Evolutionary conservation across 495 filamentous ascomycete species (phyloP).

Genomic region (Pyronema domesticum): DNA sequence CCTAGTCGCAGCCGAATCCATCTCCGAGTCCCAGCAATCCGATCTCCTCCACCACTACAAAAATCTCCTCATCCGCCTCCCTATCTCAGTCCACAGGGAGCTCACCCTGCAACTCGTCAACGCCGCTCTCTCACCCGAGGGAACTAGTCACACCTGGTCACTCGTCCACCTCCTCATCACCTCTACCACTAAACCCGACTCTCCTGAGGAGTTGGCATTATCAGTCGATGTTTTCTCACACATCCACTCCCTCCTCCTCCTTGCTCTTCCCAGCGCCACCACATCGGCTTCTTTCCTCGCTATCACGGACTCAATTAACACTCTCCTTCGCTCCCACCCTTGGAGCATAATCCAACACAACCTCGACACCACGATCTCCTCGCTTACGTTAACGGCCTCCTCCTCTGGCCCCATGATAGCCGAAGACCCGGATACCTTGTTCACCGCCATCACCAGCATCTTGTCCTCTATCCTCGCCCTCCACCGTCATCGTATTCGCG

Average conservation of each 20-base stretch:
- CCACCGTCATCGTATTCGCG: constrained; percentile 18
- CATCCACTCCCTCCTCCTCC: background rate
- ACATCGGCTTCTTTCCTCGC: constrained; percentile 13
- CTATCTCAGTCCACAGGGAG: background rate
- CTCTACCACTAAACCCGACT: constrained; percentile 10
- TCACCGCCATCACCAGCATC: constrained; percentile 9
- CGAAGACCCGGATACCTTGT: constrained; percentile 9
- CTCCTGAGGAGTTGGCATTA: background rate
- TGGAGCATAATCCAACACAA: constrained; percentile 21
- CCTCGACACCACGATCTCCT: constrained; percentile 19
- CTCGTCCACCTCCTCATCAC: constrained; percentile 10
- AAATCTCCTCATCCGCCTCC: background rate
- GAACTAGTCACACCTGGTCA: constrained; percentile 3
- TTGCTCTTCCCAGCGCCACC: background rate
- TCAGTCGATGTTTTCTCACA: background rate
- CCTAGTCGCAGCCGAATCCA: constrained; percentile 6
- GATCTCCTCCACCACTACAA: background rate
- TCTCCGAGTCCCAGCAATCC: background rate
- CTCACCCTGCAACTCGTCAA: constrained; percentile 1
- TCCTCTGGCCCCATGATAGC: constrained; percentile 12
- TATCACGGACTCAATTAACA: constrained; percentile 10
- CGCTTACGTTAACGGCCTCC: constrained; percentile 12
- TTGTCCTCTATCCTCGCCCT: constrained; percentile 8
- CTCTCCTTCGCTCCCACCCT: constrained; percentile 9
- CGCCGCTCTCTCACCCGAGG: constrained; percentile 9